Base-by-base conservation (phyloP, 1,139 yeast species). In the Suhomyces maxii region DNA sequence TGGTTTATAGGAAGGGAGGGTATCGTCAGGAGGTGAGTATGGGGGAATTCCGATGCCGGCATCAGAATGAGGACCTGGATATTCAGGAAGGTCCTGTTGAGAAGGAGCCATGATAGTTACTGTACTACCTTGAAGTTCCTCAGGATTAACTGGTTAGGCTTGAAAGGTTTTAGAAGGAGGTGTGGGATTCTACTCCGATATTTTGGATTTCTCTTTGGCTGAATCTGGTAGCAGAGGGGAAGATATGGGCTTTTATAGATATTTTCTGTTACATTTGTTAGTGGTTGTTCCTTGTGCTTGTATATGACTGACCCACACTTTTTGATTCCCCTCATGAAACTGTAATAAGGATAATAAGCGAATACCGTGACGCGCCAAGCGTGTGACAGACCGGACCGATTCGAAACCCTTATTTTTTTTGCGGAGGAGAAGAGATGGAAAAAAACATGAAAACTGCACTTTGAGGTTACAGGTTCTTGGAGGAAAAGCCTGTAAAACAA, bases 1-100 rank as follows among this genome's bases (percentile, higher is more conserved):
- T 2, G 77, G 66, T 7, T 55, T 43, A 49, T 74, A 74, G 1
- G 36, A 39, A 0, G 79, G 79, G 8, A 68, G 57, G 4, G 43
- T 38, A 31, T 71, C 77, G 2, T 39, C 39, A 3, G 67, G 58
- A 14, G 51, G 46, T 3, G 58, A 26, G 50, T 68, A 68, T 3
- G 39, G 35, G 7, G 68, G 67, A 41, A 18, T 33, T 28, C 31
- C 31, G 31, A 28, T 11, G 31, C 31, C 31, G n/a, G 31, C 31
- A 28, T 28, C 31, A 28, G 31, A 28, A 3, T 28, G 31, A 11
- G 9, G 9, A 9, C 31, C 31, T 28, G 31, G 7, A 11, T 9
- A 11, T 28, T 18, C 23, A 11, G 31, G n/a, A 28, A 28, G 31
- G 31, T 28, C 31, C 31, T 28, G 11, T 28, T 28, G 31, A 9